Evolutionary conservation across 2,329 filamentous ascomycete genomes (phyloP).

Genomic region (Colletotrichum camelliae): DNA sequence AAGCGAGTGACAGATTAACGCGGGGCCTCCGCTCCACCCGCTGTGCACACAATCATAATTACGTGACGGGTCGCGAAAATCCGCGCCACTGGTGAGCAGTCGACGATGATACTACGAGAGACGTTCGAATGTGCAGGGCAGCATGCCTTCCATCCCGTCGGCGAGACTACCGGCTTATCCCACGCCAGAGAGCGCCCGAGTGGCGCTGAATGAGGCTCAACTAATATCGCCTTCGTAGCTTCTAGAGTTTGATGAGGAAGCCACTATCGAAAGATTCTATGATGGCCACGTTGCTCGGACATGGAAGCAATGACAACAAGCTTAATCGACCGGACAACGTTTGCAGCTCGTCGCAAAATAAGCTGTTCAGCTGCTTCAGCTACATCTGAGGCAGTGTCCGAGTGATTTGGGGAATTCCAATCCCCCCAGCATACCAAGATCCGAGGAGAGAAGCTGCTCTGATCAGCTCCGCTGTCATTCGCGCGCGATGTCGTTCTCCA

Average conservation of each 20-base stretch:
- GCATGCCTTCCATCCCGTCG: neutral
- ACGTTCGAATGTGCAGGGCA: neutral
- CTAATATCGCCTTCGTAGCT: neutral
- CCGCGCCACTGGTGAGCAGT: neutral
- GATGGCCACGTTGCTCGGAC: neutral
- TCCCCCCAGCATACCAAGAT: neutral
- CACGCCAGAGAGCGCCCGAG: neutral
- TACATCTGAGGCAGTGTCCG: neutral
- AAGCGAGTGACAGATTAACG: constrained; percentile 17
- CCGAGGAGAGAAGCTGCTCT: neutral
- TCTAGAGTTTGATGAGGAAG: neutral
- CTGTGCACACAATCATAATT: constrained; percentile 13
- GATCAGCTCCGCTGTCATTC: neutral
- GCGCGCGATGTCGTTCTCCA: neutral
- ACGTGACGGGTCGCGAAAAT: neutral
- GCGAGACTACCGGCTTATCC: neutral
- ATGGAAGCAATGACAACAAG: neutral
- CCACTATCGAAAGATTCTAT: neutral
- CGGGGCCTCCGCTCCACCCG: neutral
- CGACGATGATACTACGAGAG: neutral
- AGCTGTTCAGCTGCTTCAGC: neutral
- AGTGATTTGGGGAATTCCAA: neutral
- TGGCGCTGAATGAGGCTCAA: neutral
- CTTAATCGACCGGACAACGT: neutral
- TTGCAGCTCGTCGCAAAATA: neutral